phyloP scores from a whole-genome alignment of 306 rosid genomes.

The Fagus crenata region DNA sequence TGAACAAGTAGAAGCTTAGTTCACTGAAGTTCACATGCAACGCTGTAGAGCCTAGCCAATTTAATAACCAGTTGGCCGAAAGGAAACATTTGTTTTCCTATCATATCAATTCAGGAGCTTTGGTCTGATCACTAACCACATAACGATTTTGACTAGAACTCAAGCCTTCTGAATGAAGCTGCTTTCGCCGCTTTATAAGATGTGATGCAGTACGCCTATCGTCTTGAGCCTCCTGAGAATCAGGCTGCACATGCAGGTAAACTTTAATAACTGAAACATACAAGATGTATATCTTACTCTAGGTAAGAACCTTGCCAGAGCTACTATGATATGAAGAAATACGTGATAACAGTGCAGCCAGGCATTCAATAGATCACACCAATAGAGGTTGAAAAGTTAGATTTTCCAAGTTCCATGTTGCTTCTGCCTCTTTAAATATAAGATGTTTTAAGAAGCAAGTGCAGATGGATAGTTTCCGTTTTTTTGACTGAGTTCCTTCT shows the following conservation, averaged over 20 bases:
- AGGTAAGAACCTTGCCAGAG: too few species aligned
- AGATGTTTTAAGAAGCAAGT: too few species aligned
- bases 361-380: neutral
- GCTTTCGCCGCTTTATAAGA: conserved; percentile 75
- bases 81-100: neutral
- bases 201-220: conserved; percentile 61
- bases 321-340: too few species aligned
- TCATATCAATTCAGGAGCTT: conserved; percentile 9
- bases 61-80: neutral
- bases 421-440: neutral
- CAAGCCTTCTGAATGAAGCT: conserved; percentile 59
- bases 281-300: neutral
- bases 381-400: neutral
- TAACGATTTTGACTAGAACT: conserved; percentile 35
- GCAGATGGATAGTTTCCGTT: too few species aligned
- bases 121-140: conserved; percentile 31
- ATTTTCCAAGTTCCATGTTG: neutral
- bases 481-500: neutral
- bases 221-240: conserved; percentile 43
- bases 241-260: conserved; percentile 48
- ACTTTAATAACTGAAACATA: neutral
- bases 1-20: neutral
- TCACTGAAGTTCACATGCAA: neutral
- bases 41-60: neutral
- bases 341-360: neutral